phyloP scores from a whole-genome alignment of 495 filamentous ascomycete genomes.

The Penicillium malachiteum region DNA sequence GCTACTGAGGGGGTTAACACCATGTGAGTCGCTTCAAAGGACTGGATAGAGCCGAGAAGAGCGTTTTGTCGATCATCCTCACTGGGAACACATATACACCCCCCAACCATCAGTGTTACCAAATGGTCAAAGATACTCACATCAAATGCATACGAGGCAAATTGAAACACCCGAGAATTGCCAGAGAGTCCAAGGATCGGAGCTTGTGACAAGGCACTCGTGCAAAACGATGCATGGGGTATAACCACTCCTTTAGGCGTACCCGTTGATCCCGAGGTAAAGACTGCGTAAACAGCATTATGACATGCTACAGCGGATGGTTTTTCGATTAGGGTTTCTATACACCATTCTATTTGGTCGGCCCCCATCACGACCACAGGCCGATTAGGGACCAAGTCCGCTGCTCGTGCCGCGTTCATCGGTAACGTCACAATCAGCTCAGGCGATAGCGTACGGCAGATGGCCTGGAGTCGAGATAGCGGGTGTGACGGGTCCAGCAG shows the following conservation, averaged over 20 bases:
- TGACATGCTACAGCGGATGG: too few species aligned
- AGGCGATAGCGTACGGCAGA: not conserved
- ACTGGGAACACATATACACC: slow-evolving; percentile 19
- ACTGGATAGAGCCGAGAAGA: not conserved
- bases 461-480: not conserved
- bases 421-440: not conserved
- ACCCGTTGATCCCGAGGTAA: slow-evolving; percentile 77
- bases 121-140: slow-evolving; percentile 14
- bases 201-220: not conserved
- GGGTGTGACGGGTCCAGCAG: slow-evolving; percentile 3
- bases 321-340: too few species aligned
- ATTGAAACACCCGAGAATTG: slow-evolving; percentile 11
- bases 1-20: not conserved
- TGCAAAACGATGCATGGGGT: slow-evolving; percentile 62
- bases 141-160: slow-evolving; percentile 17
- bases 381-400: too few species aligned
- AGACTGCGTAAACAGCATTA: slow-evolving; percentile 49
- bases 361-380: too few species aligned
- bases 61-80: slow-evolving; percentile 10
- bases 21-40: not conserved
- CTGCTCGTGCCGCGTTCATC: not conserved
- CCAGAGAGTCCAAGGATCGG: not conserved
- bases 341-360: too few species aligned
- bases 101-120: slow-evolving; percentile 19
- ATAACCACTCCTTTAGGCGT: slow-evolving; percentile 74